phyloP scores from a whole-genome alignment of 2,329 filamentous ascomycete species.

The Fusarium xyrophilum region DNA sequence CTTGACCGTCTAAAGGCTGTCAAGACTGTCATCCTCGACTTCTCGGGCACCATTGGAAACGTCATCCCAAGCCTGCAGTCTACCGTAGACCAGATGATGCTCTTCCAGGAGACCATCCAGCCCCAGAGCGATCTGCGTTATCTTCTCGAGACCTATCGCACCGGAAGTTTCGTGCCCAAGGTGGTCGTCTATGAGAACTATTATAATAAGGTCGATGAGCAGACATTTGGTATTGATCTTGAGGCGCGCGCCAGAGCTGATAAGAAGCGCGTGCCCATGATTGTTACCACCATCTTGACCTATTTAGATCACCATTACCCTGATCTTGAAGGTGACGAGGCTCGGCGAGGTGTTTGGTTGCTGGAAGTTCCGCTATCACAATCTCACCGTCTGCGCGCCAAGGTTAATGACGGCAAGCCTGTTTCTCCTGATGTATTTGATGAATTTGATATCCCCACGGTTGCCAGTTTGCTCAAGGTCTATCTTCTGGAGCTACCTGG shows the following conservation, averaged over 20 bases:
- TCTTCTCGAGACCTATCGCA: slow-evolving; percentile 94
- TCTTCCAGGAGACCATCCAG: slow-evolving; percentile 99
- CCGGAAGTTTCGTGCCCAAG: slow-evolving; percentile 87
- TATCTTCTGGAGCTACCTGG: slow-evolving; percentile 94
- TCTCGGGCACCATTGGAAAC: slow-evolving; percentile 96
- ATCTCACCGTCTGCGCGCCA: slow-evolving; percentile 82
- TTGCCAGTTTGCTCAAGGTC: slow-evolving; percentile 90
- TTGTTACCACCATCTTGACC: slow-evolving; percentile 91
- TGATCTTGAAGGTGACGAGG: slow-evolving; percentile 95
- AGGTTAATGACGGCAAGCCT: slow-evolving; percentile 85
- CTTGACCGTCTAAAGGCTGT: slow-evolving; percentile 95
- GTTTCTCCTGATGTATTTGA: slow-evolving; percentile 78
- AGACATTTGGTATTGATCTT: slow-evolving; percentile 98
- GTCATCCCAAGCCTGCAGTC: slow-evolving; percentile 96
- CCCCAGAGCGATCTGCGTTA: slow-evolving; percentile 89
- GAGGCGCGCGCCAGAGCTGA: slow-evolving; percentile 92
- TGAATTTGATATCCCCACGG: slow-evolving; percentile 91
- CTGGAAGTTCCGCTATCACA: slow-evolving; percentile 86
- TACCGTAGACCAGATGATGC: slow-evolving; percentile 97
- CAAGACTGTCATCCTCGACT: slow-evolving; percentile 97
- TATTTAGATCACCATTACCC: slow-evolving; percentile 97
- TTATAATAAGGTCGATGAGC: slow-evolving; percentile 96
- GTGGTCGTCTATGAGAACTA: slow-evolving; percentile 98
- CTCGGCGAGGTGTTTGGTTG: slow-evolving; percentile 90
- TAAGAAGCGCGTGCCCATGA: slow-evolving; percentile 90